Evolutionary conservation across 2,329 filamentous ascomycete species (phyloP).

Genomic region (Fusarium staphyleae): DNA sequence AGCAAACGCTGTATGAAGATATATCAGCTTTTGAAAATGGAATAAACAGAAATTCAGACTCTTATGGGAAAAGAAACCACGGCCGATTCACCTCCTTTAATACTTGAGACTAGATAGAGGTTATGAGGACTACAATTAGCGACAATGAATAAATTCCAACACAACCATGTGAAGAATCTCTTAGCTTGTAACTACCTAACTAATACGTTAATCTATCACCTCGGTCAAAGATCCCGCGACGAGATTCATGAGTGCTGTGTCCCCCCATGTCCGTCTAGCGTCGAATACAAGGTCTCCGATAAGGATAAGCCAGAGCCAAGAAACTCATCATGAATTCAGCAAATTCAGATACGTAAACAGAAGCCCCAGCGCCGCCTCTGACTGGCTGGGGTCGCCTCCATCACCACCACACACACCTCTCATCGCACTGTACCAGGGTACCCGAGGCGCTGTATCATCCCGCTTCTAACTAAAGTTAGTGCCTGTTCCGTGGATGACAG

Average conservation of each 20-base stretch:
- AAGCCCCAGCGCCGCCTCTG: slow-evolving; percentile 25
- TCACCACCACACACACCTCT: slow-evolving; percentile 18
- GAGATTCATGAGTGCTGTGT: too few relatives aligned
- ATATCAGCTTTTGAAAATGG: background rate
- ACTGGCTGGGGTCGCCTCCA: slow-evolving; percentile 28
- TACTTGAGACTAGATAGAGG: too few relatives aligned
- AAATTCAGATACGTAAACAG: slow-evolving; percentile 50
- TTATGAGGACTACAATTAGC: too few relatives aligned
- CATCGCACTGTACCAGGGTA: slow-evolving; percentile 15
- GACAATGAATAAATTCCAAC: too few relatives aligned
- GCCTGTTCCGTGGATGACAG: slow-evolving; percentile 17
- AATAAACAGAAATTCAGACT: too few relatives aligned
- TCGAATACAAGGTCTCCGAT: slow-evolving; percentile 31
- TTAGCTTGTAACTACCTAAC: too few relatives aligned
- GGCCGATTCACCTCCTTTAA: too few relatives aligned
- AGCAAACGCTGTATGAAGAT: too few relatives aligned
- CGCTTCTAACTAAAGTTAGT: slow-evolving; percentile 29
- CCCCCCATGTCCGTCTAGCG: background rate
- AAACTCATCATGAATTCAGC: slow-evolving; percentile 39
- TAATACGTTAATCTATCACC: too few relatives aligned
- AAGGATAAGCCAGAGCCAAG: slow-evolving; percentile 31
- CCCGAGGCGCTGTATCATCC: slow-evolving; percentile 28
- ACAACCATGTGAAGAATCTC: too few relatives aligned
- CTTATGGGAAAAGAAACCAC: too few relatives aligned
- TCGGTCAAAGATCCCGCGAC: too few relatives aligned